A percentile compares a stretch with the other conserved stretches of the same genome.
phyloP scores from a whole-genome alignment of 176 grass and related monocot genomes.

The Phoenix dactylifera region DNA sequence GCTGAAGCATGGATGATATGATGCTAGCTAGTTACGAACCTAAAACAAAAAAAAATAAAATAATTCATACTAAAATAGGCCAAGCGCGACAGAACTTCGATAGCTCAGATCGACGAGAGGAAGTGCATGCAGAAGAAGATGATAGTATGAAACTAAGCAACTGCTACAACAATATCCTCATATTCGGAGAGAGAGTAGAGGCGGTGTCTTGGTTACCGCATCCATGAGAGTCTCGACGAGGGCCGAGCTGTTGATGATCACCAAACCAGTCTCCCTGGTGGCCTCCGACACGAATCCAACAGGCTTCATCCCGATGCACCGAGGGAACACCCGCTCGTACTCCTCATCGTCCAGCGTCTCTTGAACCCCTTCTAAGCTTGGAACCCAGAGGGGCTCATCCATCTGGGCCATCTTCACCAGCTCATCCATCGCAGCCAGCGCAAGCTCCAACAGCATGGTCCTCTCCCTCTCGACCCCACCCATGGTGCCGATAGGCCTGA shows the following conservation, averaged over 20 bases:
- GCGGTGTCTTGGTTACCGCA: conserved; percentile 31
- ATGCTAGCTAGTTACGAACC: too few relatives aligned
- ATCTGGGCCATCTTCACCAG: conserved; percentile 73
- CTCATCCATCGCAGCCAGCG: conserved; percentile 87
- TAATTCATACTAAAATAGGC: neutral
- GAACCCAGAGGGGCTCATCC: conserved; percentile 70
- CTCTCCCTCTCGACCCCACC: conserved; percentile 27
- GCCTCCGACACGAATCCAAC: conserved; percentile 60
- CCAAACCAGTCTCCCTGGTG: conserved; percentile 55
- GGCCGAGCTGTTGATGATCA: conserved; percentile 54
- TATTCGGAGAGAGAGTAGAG: too few relatives aligned
- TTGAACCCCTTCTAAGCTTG: conserved; percentile 18
- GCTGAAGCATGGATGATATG: too few relatives aligned
- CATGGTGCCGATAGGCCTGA: too few relatives aligned
- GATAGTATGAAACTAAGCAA: too few relatives aligned
- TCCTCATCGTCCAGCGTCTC: conserved; percentile 67
- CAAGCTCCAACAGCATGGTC: conserved; percentile 56
- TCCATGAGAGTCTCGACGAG: conserved; percentile 92
- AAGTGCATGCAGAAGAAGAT: neutral
- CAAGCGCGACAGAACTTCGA: too few relatives aligned
- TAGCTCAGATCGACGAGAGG: neutral
- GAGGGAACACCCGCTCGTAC: conserved; percentile 42
- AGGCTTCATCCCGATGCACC: conserved; percentile 39
- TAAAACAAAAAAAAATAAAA: neutral
- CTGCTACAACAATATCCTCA: too few relatives aligned